These are phyloP conservation scores for Rhizopogon roseolus DNA, from an alignment of 768 basidiomycete genomes.

Conservation along the genomic window DNA sequence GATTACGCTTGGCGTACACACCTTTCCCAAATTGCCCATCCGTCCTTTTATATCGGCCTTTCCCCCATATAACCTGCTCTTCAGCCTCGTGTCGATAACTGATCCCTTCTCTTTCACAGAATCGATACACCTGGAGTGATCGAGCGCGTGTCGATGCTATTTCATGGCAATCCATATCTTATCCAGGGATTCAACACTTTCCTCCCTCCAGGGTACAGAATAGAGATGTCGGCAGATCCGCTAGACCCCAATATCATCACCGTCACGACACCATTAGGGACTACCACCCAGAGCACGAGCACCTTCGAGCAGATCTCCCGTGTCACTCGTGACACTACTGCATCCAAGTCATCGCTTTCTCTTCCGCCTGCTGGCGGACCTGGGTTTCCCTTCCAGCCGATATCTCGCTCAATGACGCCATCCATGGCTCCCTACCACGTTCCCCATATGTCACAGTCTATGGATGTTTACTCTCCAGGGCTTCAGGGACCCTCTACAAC, in stretches of 20 bases:
- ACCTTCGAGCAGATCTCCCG: slow-evolving; percentile 27
- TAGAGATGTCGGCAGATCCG: slow-evolving; percentile 76
- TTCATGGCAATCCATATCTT: slow-evolving; percentile 83
- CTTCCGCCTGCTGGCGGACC: slow-evolving; percentile 31
- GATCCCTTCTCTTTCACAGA: slow-evolving; percentile 35
- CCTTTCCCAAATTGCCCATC: background rate
- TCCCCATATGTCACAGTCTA: slow-evolving; percentile 21
- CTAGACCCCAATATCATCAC: slow-evolving; percentile 69
- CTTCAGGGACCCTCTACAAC: slow-evolving; percentile 43
- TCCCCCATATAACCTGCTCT: slow-evolving; percentile 1
- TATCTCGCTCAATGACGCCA: slow-evolving; percentile 31
- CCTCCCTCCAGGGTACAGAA: slow-evolving; percentile 89
- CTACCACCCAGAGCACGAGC: slow-evolving; percentile 59
- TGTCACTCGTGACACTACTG: slow-evolving; percentile 20
- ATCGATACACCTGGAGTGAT: slow-evolving; percentile 99
- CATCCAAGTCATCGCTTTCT: slow-evolving; percentile 9
- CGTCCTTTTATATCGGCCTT: slow-evolving; percentile 6
- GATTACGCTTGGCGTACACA: background rate
- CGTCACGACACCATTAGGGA: slow-evolving; percentile 77
- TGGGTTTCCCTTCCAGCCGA: slow-evolving; percentile 12
- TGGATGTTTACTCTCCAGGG: slow-evolving; percentile 43
- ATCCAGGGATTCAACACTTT: slow-evolving; percentile 99
- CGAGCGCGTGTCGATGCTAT: slow-evolving; percentile 87
- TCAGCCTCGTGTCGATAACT: slow-evolving; percentile 6
- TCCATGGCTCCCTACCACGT: slow-evolving; percentile 50